phyloP scores from a whole-genome alignment of 495 filamentous ascomycete genomes.

The Letharia columbiana region DNA sequence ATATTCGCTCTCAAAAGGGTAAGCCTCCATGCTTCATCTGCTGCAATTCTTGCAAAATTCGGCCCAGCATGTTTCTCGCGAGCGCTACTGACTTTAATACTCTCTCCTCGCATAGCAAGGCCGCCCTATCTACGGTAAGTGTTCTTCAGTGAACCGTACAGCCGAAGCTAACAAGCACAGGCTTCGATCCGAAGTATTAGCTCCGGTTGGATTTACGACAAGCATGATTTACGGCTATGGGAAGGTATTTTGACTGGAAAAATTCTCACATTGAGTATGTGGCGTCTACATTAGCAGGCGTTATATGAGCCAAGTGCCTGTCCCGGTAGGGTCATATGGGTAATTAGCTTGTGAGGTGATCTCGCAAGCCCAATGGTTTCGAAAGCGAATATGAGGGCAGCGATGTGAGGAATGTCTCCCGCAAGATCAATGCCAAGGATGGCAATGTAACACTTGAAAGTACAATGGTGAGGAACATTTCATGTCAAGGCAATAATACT shows the following conservation, averaged over 20 bases:
- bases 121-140: conserved; percentile 32
- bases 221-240: background rate
- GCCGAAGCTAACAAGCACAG: background rate
- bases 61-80: background rate
- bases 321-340: background rate
- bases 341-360: background rate
- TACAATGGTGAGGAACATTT: background rate
- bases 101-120: conserved; percentile 25
- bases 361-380: background rate
- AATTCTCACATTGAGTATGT: background rate
- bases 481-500: background rate
- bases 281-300: background rate
- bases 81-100: background rate
- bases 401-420: background rate
- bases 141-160: background rate
- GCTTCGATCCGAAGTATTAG: background rate
- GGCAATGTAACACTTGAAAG: background rate
- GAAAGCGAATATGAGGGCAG: background rate
- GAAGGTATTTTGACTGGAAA: background rate
- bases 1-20: conserved; percentile 48
- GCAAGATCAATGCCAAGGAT: background rate
- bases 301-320: background rate
- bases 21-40: conserved; percentile 20
- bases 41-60: background rate
- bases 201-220: background rate